Base-by-base conservation (phyloP, 2,329 filamentous ascomycete genomes). In the Monilinia vaccinii-corymbosi region DNA sequence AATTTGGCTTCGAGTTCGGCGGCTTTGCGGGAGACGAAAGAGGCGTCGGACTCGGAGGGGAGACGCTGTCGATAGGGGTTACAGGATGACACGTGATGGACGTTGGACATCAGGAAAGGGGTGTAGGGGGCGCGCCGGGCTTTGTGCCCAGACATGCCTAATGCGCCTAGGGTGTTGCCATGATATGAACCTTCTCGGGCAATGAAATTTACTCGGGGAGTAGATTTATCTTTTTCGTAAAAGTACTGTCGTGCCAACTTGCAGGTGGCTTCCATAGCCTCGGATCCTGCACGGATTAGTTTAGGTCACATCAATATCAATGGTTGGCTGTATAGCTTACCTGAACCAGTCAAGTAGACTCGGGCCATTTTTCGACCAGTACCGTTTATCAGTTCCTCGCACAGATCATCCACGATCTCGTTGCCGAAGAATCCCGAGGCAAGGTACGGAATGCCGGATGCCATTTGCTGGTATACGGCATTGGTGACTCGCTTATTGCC, bases 191-290 rank as follows among this genome's bases (percentile, higher is more conserved):
- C 78, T 34, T 81, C 73, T 18, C 87, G 79, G 7, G 83, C 77
- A 65, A 91, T 87, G 72, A 87, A 87, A 51, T 80, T 77, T 0
- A 75, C 76, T 2, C 86, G 78, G 51, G 75, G 4, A 76, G 76
- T 11, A 70, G 66, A 60, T 53, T 67, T 71, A 2, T 73, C 64
- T 21, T 80, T 75, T 70, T 87, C 84, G 18, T 82, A 75, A 66
- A 81, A 86, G 68, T 84, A 90, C 69, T 91, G 86, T 1, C 82
- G 75, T 13, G 83, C 78, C 18, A 89, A 73, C 67, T 91, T 91
- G 62, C 88, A 72, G 1, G 85, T 81, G 2, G 84, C 83, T 69
- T 91, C 87, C 63, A 84, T 81, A 7, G 86, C 85, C 71, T 90
- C 87, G 34, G 83, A 86, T 23, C 84, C 83, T 83, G 21, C 60